These are phyloP conservation scores for Calonectria multiphialidica DNA, from an alignment of 2,329 filamentous ascomycete genomes.

Conservation along the genomic window DNA sequence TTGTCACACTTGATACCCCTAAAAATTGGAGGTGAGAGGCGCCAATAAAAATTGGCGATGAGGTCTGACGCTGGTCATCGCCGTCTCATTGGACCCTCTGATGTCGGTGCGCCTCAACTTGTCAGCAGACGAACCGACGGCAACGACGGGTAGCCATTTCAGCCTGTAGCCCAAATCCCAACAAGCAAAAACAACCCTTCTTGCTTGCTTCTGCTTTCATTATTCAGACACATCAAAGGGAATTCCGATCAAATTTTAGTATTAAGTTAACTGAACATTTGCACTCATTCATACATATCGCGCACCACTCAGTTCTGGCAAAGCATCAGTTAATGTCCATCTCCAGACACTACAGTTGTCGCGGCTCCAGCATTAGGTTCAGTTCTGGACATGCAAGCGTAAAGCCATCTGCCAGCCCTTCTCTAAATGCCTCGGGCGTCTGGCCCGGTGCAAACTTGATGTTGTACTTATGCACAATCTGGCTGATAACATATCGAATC, in stretches of 20 bases:
- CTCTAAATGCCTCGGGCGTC: neutral
- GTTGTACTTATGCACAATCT: slow-evolving; percentile 26
- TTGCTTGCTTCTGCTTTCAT: no score
- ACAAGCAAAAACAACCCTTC: no score
- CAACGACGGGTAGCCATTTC: neutral
- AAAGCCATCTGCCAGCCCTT: slow-evolving; percentile 9
- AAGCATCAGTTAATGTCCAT: neutral
- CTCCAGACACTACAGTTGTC: neutral
- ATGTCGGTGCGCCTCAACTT: neutral
- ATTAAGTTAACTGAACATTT: no score
- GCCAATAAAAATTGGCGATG: neutral
- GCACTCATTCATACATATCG: no score
- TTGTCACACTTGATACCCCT: neutral
- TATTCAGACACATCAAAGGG: no score
- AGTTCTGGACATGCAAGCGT: slow-evolving; percentile 16
- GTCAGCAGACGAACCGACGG: neutral
- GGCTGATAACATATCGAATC: slow-evolving; percentile 21
- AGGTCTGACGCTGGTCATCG: neutral
- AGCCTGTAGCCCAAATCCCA: no score
- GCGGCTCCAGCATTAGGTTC: neutral
- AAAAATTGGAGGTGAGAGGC: neutral
- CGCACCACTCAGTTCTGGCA: no score
- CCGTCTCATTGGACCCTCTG: neutral
- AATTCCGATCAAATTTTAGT: no score
- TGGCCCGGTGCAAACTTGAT: slow-evolving; percentile 7